Percentiles rank a stretch among this genome's conserved stretches.
phyloP scores from a whole-genome alignment of 2,329 filamentous ascomycete species.

The Truncatella angustata region DNA sequence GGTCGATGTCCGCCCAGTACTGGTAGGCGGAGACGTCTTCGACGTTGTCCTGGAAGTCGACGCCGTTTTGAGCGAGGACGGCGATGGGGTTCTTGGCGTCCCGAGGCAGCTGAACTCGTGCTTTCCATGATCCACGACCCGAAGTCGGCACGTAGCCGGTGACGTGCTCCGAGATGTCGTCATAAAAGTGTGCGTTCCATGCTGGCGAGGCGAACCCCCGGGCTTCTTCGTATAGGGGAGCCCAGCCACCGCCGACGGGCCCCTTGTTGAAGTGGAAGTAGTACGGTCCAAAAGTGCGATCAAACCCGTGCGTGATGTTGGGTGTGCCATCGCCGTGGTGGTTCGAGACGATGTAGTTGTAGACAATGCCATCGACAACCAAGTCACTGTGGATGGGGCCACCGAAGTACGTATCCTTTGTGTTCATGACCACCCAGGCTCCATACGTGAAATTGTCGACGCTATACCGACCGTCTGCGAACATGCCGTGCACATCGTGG shows the following conservation, averaged over 20 bases:
- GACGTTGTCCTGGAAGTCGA: conserved; percentile 59
- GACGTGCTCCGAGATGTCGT: conserved; percentile 58
- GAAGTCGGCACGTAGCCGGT: conserved; percentile 56
- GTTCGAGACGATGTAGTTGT: conserved; percentile 62
- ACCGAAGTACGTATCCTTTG: conserved; percentile 60
- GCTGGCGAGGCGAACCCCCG: conserved; percentile 44
- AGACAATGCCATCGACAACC: conserved; percentile 62
- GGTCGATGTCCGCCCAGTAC: conserved; percentile 57
- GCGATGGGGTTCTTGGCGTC: conserved; percentile 52
- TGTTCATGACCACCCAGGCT: conserved; percentile 64
- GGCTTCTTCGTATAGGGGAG: conserved; percentile 53
- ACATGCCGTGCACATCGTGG: conserved; percentile 44
- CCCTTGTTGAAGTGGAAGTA: conserved; percentile 64
- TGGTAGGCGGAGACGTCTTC: conserved; percentile 54
- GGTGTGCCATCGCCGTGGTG: conserved; percentile 63
- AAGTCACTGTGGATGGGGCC: conserved; percentile 63
- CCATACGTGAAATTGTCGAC: conserved; percentile 53
- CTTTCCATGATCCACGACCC: conserved; percentile 48
- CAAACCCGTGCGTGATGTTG: conserved; percentile 63
- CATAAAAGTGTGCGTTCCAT: conserved; percentile 62
- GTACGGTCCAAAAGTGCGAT: conserved; percentile 62
- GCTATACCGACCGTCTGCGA: conserved; percentile 48
- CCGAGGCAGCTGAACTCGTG: conserved; percentile 49
- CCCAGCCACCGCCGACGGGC: conserved; percentile 39
- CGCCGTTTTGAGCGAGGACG: conserved; percentile 49